Evolutionary conservation across 2,329 filamentous ascomycete genomes (phyloP), one percentile per base, ranked within the genome.

Genomic region (Magnaporthiopsis rhizophila): DNA sequence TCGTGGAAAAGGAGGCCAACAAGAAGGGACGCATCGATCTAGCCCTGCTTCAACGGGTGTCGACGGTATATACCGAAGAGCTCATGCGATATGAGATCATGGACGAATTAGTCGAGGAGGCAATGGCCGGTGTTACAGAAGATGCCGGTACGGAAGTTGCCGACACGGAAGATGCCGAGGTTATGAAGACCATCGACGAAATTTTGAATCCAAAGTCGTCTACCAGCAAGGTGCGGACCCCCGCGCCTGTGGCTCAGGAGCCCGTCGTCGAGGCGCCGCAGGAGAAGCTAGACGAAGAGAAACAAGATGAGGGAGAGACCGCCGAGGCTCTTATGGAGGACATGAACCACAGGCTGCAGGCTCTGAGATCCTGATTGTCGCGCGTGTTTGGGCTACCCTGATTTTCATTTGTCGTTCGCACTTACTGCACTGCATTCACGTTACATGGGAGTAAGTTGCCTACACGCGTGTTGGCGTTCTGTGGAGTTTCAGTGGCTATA

Each of bases 261-360:
- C 79, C 77, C 58, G 77, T 78, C 61, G 77, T 80, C 11, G 59
- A 61, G 50, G 34, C 59, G 26, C 75, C 78, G 58, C 81, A 83
- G 65, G 87, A 92, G 69, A 12, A 34, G 8, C 30, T 7, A 30
- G 32, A 34, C 69, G 81, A 83, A 67, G 80, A 81, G 81, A 45
- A 45, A 13, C 38, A 45, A 45, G 13, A 45, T 12, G 13, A 81
- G 66, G 82, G 81, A 75, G 89, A 84, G 73, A 90, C 95, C 71
- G 88, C 91, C 67, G 92, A 97, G 76, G 92, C 90, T 61, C 92
- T 95, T 80, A 86, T 98, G 79, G 89, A 92, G 71, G 90, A 96
- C 80, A 98, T 98, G 95, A 83, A 94, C 74, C 92, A 92, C 69
- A 83, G 94, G 61, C 76, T 99, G 70, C 92, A 98, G 78, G 93